Evolutionary conservation across 1,139 yeast species (phyloP), one percentile per base, ranked within the genome.

Genomic region (Groenewaldozyma auringiensis): DNA sequence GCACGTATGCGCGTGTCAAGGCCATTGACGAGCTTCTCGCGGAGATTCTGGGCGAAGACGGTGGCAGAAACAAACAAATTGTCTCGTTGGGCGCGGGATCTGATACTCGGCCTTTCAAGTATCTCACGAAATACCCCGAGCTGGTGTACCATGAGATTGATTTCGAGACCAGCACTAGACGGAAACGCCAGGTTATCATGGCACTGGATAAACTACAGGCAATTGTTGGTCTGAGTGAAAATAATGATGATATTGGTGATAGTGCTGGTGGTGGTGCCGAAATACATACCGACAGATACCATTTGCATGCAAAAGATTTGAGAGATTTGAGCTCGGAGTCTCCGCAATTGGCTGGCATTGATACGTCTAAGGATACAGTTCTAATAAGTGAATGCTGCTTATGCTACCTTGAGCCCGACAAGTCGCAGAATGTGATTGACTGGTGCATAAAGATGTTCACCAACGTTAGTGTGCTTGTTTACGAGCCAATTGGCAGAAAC

Each of bases 41-140:
- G 1, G 58, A 63, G 32, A 86, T 84, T 54, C 51, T 84, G 2
- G 50, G 61, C 29, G 13, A 39, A 3, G 62, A 63, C 45, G 44
- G 49, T 1, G 53, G 41, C 1, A 35, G n/a, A 8, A 50, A 49
- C 1, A 54, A 53, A 41, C 95, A 88, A 60, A 75, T 92, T 9
- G 65, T 92, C 0, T 87, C 94, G 3, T 64, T 92, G 20, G 98
- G 98, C 0, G 86, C 96, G n/a, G 98, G 98, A 0, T 84, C 94
- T n/a, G 98, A 92, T 63, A 81, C 96, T 1, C 65, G 97, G 49
- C 73, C 77, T 4, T 85, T 86, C 58, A 62, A 69, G 3, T 47
- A 79, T 2, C 61, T 84, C 40, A 55, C 46, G 2, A 42, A 44
- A n/a, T 38, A 42, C 17, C 22, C 25, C n/a, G 16, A 51, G 17